Percentiles rank a stretch among this genome's conserved stretches.
Evolutionary conservation across 345 rosid species (phyloP).

Genomic region (Laguncularia racemosa): DNA sequence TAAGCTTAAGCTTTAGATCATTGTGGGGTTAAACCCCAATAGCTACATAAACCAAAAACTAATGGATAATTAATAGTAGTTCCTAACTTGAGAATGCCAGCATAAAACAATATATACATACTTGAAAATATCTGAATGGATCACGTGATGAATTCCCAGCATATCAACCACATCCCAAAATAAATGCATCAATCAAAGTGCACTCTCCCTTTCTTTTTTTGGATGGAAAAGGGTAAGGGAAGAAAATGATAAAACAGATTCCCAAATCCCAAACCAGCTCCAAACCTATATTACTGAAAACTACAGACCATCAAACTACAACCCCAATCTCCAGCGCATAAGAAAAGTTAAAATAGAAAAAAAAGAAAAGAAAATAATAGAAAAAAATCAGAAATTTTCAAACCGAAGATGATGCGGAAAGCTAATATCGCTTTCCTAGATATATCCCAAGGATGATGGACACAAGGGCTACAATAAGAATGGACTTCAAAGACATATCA

Average conservation of each 20-base stretch:
- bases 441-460: constrained; percentile 67
- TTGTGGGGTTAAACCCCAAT: too few relatives aligned
- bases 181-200: constrained; percentile 1
- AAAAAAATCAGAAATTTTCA: not conserved
- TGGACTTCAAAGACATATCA: constrained; percentile 38
- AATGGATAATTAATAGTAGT: too few relatives aligned
- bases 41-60: too few relatives aligned
- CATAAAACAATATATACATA: too few relatives aligned
- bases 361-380: not conserved
- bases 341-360: not conserved
- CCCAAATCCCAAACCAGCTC: constrained; percentile 12
- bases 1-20: too few relatives aligned
- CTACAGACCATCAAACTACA: not conserved
- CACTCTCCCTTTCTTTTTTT: not conserved
- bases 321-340: constrained; percentile 1
- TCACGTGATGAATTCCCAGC: too few relatives aligned
- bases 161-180: not conserved
- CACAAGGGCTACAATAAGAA: constrained; percentile 59
- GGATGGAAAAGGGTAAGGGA: constrained; percentile 7
- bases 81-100: too few relatives aligned
- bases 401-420: not conserved
- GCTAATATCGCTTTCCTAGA: constrained; percentile 76
- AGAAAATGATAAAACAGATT: constrained; percentile 7
- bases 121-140: too few relatives aligned
- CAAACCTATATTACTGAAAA: not conserved